Base-by-base conservation (phyloP, 2,329 filamentous ascomycete species). In the Fusarium avenaceum region DNA sequence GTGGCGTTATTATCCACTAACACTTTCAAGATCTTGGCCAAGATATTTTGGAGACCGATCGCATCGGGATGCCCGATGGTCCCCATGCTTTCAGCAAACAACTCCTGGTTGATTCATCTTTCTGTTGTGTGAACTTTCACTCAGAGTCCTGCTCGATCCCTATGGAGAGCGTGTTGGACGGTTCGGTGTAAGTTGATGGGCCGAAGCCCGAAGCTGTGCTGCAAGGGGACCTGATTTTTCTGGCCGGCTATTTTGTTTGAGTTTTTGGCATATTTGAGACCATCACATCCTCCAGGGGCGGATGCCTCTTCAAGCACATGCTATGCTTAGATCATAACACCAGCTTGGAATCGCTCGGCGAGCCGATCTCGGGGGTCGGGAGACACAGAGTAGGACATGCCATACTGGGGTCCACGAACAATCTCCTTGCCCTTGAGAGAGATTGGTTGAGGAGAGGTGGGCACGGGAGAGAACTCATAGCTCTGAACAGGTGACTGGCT, bases 361-460 rank as follows among this genome's bases (percentile, higher is more conserved):
- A 70, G 67, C 57, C 72, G 76, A 76, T 78, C 76, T 73, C 80
- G 80, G 71, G 53, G 60, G 28, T 77, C 79, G 14, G 79, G 79
- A 3, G 79, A 72, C 19, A 78, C 76, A 65, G 67, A 67, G 78
- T 83, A 50, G 73, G 72, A 26, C 76, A 75, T 3, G 75, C 76
- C 9, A 77, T 79, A 78, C 30, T 73, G 72, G 9, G 74, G 55
- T 17, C 71, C 67, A 20, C 80, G 73, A 52, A 77, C 76, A 11
- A 80, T 75, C 56, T 82, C 82, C 66, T 84, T 84, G 39, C 82
- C 82, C 74, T 83, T 84, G 33, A 75, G 57, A 7, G 80, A 79
- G 4, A 64, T 49, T 1, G 72, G 57, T 15, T 71, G 54, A 33
- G 73, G 69, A 20, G 73, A 70, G 6, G 49, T 59, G 26, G 66